Percentiles rank a stretch among this genome's conserved stretches.
Evolutionary conservation across 176 grass and related monocot genomes (phyloP).

Genomic region (Tillandsia fasciculata): DNA sequence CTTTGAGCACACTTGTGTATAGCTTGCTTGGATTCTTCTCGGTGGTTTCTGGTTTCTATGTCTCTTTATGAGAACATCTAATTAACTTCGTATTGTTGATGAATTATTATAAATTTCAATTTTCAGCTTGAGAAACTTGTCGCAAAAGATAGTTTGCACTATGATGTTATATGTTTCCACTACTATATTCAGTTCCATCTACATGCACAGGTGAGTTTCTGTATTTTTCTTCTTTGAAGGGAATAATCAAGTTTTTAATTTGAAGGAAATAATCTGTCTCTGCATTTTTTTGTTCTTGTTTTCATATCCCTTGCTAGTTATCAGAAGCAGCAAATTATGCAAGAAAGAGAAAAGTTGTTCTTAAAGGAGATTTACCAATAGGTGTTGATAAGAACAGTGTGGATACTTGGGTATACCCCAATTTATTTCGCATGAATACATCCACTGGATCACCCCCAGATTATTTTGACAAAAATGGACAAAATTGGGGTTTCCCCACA

Average conservation of each 20-base stretch:
- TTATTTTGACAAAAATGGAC: slow-evolving; percentile 99
- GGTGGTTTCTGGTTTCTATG: background rate
- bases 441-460: slow-evolving; percentile 94
- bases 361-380: slow-evolving; percentile 99
- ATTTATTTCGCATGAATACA: slow-evolving; percentile 96
- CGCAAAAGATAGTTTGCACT: slow-evolving; percentile 60
- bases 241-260: slow-evolving; percentile 1
- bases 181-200: slow-evolving; percentile 99
- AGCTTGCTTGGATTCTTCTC: background rate
- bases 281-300: slow-evolving; percentile 14
- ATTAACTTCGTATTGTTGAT: slow-evolving; percentile 21
- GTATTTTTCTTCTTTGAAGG: background rate
- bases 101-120: background rate
- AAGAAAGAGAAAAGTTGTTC: slow-evolving; percentile 82
- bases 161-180: slow-evolving; percentile 84
- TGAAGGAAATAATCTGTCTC: background rate
- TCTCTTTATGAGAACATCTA: background rate
- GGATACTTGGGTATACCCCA: slow-evolving; percentile 96
- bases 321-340: slow-evolving; percentile 82
- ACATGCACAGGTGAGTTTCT: slow-evolving; percentile 85
- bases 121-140: slow-evolving; percentile 88
- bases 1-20: background rate
- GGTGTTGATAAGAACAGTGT: slow-evolving; percentile 99
- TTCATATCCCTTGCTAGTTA: slow-evolving; percentile 36
- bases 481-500: slow-evolving; percentile 99